Evolutionary conservation across 2,329 filamentous ascomycete species (phyloP).

Genomic region (Fusarium musae): DNA sequence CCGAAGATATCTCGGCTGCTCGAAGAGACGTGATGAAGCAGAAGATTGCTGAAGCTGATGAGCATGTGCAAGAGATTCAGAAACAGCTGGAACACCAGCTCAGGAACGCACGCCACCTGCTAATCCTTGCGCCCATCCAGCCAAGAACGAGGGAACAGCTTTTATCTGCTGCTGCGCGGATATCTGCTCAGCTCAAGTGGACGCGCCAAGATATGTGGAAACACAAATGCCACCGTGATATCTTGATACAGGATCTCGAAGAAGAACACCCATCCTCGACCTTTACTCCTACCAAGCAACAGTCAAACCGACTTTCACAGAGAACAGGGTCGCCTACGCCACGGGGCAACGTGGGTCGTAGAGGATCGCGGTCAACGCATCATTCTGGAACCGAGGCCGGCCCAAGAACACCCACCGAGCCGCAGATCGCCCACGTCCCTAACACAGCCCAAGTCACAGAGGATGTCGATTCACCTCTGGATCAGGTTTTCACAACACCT

Average conservation of each 20-base stretch:
- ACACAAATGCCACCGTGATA: constrained; percentile 89
- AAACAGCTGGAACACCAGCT: constrained; percentile 85
- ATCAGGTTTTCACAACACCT: constrained; percentile 47
- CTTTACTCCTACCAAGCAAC: constrained; percentile 44
- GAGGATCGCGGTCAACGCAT: constrained; percentile 45
- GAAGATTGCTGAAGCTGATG: constrained; percentile 85
- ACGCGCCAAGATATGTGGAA: constrained; percentile 94
- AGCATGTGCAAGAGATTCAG: constrained; percentile 77
- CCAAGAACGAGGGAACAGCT: constrained; percentile 89
- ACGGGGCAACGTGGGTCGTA: constrained; percentile 34
- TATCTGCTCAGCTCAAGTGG: constrained; percentile 93
- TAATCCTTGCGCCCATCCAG: constrained; percentile 89
- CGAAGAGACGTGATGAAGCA: constrained; percentile 83
- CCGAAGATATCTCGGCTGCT: constrained; percentile 85
- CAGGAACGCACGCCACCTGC: constrained; percentile 88
- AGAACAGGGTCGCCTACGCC: constrained; percentile 45
- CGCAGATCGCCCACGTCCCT: constrained; percentile 29
- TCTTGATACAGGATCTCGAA: constrained; percentile 84
- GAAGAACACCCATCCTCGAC: constrained; percentile 66
- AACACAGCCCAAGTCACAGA: constrained; percentile 27
- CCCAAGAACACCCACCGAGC: constrained; percentile 45
- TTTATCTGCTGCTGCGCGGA: constrained; percentile 82
- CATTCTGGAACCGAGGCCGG: constrained; percentile 40
- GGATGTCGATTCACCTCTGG: constrained; percentile 43
- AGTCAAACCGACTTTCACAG: constrained; percentile 36